These are phyloP conservation scores for Strobilomyces confusus DNA, from an alignment of 768 basidiomycete species.

Conservation along the genomic window DNA sequence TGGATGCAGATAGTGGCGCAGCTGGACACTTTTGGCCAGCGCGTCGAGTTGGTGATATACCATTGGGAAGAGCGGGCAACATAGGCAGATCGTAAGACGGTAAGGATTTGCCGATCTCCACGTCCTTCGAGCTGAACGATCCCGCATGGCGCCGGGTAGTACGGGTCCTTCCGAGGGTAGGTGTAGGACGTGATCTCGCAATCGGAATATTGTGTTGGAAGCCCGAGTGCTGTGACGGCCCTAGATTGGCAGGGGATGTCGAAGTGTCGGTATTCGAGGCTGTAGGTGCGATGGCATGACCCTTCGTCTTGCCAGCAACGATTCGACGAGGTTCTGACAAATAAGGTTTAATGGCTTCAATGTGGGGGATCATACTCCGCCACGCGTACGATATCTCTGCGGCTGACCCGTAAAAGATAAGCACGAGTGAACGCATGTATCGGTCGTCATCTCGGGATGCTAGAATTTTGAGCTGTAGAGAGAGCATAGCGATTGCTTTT, in stretches of 20 bases:
- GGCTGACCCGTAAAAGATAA: slow-evolving; percentile 85
- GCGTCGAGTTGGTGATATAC: slow-evolving; percentile 34
- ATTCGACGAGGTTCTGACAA: slow-evolving; percentile 45
- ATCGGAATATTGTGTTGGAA: slow-evolving; percentile 26
- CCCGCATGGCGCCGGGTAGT: slow-evolving; percentile 81
- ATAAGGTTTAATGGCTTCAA: slow-evolving; percentile 65
- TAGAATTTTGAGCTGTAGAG: slow-evolving; percentile 75
- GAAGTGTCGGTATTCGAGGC: slow-evolving; percentile 19
- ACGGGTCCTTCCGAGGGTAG: slow-evolving; percentile 40
- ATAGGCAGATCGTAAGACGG: slow-evolving; percentile 54
- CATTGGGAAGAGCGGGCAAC: slow-evolving; percentile 25
- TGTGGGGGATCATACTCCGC: slow-evolving; percentile 68
- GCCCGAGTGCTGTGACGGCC: slow-evolving; percentile 21
- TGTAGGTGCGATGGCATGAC: slow-evolving; percentile 26
- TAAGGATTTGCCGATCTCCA: slow-evolving; percentile 78
- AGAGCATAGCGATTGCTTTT: slow-evolving; percentile 82
- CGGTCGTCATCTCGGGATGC: slow-evolving; percentile 76
- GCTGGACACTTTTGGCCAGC: slow-evolving; percentile 49
- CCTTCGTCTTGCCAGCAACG: slow-evolving; percentile 28
- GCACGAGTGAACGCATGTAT: slow-evolving; percentile 79
- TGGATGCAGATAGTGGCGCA: slow-evolving; percentile 31
- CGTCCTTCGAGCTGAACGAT: slow-evolving; percentile 92
- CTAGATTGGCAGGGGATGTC: slow-evolving; percentile 27
- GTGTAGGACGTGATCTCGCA: slow-evolving; percentile 27
- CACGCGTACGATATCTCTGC: slow-evolving; percentile 87